These are phyloP conservation scores for Fusarium ambrosium DNA, from an alignment of 2,329 filamentous ascomycete genomes.

Conservation along the genomic window DNA sequence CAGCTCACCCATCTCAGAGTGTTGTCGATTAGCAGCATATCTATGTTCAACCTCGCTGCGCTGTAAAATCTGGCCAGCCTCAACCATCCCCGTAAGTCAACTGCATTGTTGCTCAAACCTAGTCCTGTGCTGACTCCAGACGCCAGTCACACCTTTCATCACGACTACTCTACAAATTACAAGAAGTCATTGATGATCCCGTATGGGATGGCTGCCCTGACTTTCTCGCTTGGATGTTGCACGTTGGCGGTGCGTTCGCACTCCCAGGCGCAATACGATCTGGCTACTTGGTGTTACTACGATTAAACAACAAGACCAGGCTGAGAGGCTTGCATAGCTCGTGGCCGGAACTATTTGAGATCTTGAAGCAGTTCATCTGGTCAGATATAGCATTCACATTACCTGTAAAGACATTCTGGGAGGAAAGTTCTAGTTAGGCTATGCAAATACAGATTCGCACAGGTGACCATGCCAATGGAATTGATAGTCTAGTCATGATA, in stretches of 20 bases:
- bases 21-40: constrained; percentile 57
- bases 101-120: not conserved
- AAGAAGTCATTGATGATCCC: constrained; percentile 45
- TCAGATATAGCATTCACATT: constrained; percentile 53
- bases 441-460: not conserved
- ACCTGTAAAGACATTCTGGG: constrained; percentile 51
- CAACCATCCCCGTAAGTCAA: constrained; percentile 54
- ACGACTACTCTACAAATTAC: constrained; percentile 51
- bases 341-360: constrained; percentile 49
- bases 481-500: not conserved
- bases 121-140: not conserved
- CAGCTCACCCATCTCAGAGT: constrained; percentile 45
- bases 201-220: constrained; percentile 51
- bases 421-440: constrained; percentile 32
- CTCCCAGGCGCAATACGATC: constrained; percentile 46
- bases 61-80: constrained; percentile 56
- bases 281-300: constrained; percentile 46
- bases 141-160: constrained; percentile 49
- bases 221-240: constrained; percentile 54
- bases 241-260: constrained; percentile 56
- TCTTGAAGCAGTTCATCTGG: constrained; percentile 56
- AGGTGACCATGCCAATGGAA: not conserved
- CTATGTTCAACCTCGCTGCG: constrained; percentile 57
- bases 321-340: constrained; percentile 42
- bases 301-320: constrained; percentile 29